Evolutionary conservation across 164 flowering plant genomes (phyloP), one percentile per base, ranked within the genome.

Genomic region (Stephania yunnanensis): DNA sequence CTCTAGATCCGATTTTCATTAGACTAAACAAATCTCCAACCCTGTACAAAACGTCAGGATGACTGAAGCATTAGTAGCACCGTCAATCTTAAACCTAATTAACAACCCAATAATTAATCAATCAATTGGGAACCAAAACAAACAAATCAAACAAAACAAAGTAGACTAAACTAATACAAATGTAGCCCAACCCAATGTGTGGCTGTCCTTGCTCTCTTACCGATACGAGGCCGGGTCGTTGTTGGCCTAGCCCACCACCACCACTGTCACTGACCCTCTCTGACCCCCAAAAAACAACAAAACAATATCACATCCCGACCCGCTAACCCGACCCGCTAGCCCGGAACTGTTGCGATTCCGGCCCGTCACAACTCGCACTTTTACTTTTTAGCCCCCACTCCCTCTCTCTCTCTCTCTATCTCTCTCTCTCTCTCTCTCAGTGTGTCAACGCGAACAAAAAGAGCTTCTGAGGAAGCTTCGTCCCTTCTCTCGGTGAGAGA

Each of bases 371-470:
- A 44, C n/a, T 10, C 29, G 10, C 29, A 70, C 20, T 20, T 70
- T 22, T 19, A 3, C 52, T 36, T 48, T 44, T 63, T 45, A 5
- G 13, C 1, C 67, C 19, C 46, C 9, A 12, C 48, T 64, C 15
- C 12, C 44, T 31, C 69, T 65, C 70, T 4, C 13, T 46, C 29
- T 63, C 70, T 50, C 71, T 42, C 11, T 42, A 4, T 29, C 48
- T 25, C 46, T 76, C 45, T 36, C 50, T 64, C 9, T 29, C 50
- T 13, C 69, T 53, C 76, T 17, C 44, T 42, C 42, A 65, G 65
- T 71, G 75, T 76, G 78, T 79, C 81, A 79, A 79, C 81, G 80
- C 84, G 45, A 76, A 82, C 80, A 79, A 82, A 82, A 82, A 79
- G 84, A 82, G 84, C 74, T 74, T 69, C 71, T 10, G 45, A 75